phyloP scores from a whole-genome alignment of 768 basidiomycete genomes.

The Collybiopsis confluens region DNA sequence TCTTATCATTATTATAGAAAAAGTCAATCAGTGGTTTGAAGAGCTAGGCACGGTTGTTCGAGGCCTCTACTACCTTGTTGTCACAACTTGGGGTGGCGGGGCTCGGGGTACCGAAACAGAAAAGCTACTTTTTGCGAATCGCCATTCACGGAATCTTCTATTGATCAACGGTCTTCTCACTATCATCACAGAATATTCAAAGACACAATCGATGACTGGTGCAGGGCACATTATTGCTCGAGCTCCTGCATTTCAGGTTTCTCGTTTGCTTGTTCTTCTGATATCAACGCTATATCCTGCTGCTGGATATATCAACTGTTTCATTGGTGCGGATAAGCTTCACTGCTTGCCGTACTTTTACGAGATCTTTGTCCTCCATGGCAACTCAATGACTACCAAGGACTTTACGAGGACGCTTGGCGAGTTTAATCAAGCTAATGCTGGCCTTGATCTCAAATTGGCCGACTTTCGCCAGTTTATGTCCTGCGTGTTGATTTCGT shows the following conservation, averaged over 20 bases:
- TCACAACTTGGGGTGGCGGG: conserved; percentile 13
- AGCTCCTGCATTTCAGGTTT: not conserved
- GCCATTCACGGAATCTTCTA: conserved; percentile 1
- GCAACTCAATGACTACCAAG: not conserved
- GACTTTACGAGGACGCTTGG: not conserved
- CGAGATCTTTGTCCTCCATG: not conserved
- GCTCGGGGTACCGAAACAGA: conserved; percentile 12
- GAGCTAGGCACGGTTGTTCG: conserved; percentile 11
- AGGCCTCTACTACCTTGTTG: conserved; percentile 10
- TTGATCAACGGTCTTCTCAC: conserved; percentile 11
- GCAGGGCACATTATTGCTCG: conserved; percentile 9
- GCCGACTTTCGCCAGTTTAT: not conserved
- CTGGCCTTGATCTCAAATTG: not conserved
- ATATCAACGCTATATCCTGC: not conserved
- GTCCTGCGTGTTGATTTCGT: not conserved
- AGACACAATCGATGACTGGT: conserved; percentile 12
- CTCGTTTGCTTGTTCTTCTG: conserved; percentile 4
- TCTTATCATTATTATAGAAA: not conserved
- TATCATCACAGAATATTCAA: conserved; percentile 10
- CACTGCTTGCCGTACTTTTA: not conserved
- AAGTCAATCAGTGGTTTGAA: not conserved
- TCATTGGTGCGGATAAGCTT: not conserved
- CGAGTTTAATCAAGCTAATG: not conserved
- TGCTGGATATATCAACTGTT: not conserved
- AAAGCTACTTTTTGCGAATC: conserved; percentile 10